Percentiles rank a stretch among this genome's conserved stretches.
phyloP scores from a whole-genome alignment of 257 asterid genomes.

The Solanum chilense region DNA sequence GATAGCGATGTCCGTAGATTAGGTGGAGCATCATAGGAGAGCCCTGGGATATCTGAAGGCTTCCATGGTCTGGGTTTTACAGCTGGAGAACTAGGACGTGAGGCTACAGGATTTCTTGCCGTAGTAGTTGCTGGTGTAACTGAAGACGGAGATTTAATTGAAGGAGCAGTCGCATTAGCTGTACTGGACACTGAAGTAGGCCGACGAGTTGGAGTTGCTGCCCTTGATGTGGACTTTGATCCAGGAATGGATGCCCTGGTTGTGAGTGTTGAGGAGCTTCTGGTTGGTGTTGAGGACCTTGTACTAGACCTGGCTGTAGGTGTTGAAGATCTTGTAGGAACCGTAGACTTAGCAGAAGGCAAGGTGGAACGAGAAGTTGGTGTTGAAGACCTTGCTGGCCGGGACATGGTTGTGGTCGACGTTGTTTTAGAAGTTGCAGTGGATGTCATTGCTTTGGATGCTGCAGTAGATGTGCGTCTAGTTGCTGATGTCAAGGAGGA shows the following conservation, averaged over 20 bases:
- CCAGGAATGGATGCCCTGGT: slow-evolving; percentile 46
- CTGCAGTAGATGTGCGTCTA: slow-evolving; percentile 27
- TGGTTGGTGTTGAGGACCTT: slow-evolving; percentile 79
- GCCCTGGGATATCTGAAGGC: slow-evolving; percentile 4
- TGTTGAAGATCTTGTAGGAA: slow-evolving; percentile 78
- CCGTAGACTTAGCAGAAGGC: slow-evolving; percentile 46
- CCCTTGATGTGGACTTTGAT: slow-evolving; percentile 59
- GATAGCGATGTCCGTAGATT: slow-evolving; percentile 11
- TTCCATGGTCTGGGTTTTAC: slow-evolving; percentile 10
- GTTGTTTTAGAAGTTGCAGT: slow-evolving; percentile 19
- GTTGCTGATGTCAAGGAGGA: slow-evolving; percentile 44
- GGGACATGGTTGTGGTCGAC: not conserved
- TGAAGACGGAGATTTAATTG: slow-evolving; percentile 36
- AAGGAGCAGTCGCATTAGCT: slow-evolving; percentile 25
- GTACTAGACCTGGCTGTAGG: slow-evolving; percentile 62
- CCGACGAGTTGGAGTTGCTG: slow-evolving; percentile 76
- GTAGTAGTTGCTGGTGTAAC: slow-evolving; percentile 31
- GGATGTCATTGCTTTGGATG: slow-evolving; percentile 18
- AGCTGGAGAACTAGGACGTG: slow-evolving; percentile 29
- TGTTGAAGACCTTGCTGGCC: slow-evolving; percentile 69
- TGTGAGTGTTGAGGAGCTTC: slow-evolving; percentile 64
- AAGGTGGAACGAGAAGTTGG: slow-evolving; percentile 63
- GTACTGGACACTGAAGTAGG: slow-evolving; percentile 27
- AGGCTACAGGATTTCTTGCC: slow-evolving; percentile 31
- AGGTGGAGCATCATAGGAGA: slow-evolving; percentile 15